Evolutionary conservation across 108 stramenopile species (phyloP).

Genomic region (Skeletonema grethae): DNA sequence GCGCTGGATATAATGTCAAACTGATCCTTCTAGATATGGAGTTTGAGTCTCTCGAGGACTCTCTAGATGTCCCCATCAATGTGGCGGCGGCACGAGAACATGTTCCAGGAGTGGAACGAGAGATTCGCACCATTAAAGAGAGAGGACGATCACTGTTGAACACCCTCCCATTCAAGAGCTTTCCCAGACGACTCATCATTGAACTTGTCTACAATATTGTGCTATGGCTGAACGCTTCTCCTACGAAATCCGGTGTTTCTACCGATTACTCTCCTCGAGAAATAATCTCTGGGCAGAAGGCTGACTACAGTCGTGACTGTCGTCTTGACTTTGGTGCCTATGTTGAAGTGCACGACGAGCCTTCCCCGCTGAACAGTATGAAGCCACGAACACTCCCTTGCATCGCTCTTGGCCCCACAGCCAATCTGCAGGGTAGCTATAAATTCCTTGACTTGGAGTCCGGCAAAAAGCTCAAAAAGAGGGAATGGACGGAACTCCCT

Average conservation of each 20-base stretch:
- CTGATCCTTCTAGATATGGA: conserved; percentile 18
- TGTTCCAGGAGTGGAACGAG: conserved; percentile 10
- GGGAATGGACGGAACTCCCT: conserved; percentile 17
- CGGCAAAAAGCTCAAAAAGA: conserved; percentile 11
- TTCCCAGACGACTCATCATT: conserved; percentile 11
- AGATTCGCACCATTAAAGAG: conserved; percentile 12
- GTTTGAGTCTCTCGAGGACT: conserved; percentile 24
- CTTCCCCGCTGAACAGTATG: conserved; percentile 11
- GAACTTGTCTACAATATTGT: conserved; percentile 15
- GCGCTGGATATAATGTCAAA: conserved; percentile 34
- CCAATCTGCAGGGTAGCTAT: conserved; percentile 37
- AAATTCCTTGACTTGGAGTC: conserved; percentile 27
- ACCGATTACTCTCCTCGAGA: conserved; percentile 5
- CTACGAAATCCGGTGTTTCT: conserved; percentile 22
- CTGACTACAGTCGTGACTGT: conserved; percentile 35
- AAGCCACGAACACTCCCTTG: conserved; percentile 1
- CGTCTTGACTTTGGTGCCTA: conserved; percentile 24
- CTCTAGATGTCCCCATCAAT: conserved; percentile 9
- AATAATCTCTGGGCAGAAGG: conserved; percentile 8
- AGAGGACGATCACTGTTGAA: conserved; percentile 4
- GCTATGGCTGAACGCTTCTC: conserved; percentile 31
- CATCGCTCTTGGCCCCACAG: neutral
- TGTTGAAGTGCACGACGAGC: conserved; percentile 27
- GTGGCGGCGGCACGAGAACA: conserved; percentile 4
- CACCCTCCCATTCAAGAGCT: conserved; percentile 9